These are phyloP conservation scores for Suillus americanus DNA, from an alignment of 768 basidiomycete genomes.

Conservation along the genomic window DNA sequence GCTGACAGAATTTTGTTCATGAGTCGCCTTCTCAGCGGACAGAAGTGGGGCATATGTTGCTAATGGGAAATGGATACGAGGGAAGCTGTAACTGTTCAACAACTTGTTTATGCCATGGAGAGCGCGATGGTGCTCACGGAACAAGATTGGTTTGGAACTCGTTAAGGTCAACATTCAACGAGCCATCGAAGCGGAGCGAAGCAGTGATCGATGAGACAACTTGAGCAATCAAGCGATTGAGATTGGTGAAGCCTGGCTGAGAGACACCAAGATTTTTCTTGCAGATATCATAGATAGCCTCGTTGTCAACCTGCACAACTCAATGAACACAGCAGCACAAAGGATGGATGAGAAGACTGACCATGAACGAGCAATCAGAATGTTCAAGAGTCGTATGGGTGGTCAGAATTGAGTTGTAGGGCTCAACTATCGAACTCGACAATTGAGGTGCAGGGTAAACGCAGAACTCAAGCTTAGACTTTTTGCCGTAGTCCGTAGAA, in stretches of 20 bases:
- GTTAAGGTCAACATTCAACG: conserved; percentile 94
- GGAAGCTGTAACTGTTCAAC: conserved; percentile 59
- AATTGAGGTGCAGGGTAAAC: conserved; percentile 95
- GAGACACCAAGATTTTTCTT: conserved; percentile 87
- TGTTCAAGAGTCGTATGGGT: conserved; percentile 99
- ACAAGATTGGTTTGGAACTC: conserved; percentile 99
- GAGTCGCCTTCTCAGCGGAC: conserved; percentile 92
- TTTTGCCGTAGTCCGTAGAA: conserved; percentile 98
- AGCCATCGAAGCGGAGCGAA: conserved; percentile 95
- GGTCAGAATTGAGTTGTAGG: conserved; percentile 97
- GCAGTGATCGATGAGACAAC: conserved; percentile 98
- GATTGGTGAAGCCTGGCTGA: conserved; percentile 87
- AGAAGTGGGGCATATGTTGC: conserved; percentile 95
- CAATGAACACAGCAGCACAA: conserved; percentile 11
- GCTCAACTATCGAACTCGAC: conserved; percentile 96
- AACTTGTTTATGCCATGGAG: conserved; percentile 7
- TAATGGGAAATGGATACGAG: conserved; percentile 97
- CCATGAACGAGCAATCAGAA: conserved; percentile 99
- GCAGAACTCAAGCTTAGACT: conserved; percentile 97
- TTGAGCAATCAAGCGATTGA: conserved; percentile 96
- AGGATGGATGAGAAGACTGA: conserved; percentile 23
- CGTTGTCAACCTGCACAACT: conserved; percentile 82
- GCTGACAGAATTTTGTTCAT: conserved; percentile 95
- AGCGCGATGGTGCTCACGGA: conserved; percentile 59
- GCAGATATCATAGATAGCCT: conserved; percentile 99